These are phyloP conservation scores for Saturnispora kantuleensis DNA, from an alignment of 805 yeast genomes.

Conservation along the genomic window DNA sequence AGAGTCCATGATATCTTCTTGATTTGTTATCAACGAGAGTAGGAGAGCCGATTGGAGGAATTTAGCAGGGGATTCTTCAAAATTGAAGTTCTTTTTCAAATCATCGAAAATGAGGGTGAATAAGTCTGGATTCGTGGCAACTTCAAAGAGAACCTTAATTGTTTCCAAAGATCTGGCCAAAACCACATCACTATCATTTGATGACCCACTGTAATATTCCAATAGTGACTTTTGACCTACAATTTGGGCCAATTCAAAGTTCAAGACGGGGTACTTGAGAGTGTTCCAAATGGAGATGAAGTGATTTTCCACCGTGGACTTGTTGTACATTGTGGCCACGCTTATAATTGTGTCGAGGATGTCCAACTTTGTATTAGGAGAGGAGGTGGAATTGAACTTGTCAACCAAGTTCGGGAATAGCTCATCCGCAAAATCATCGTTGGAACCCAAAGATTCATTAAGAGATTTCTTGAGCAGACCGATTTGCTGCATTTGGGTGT, in stretches of 20 bases:
- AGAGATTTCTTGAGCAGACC: conserved; percentile 57
- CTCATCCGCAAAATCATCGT: conserved; percentile 56
- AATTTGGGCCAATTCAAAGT: conserved; percentile 42
- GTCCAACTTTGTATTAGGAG: conserved; percentile 65
- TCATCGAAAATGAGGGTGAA: conserved; percentile 34
- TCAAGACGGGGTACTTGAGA: conserved; percentile 79
- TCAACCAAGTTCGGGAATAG: conserved; percentile 70
- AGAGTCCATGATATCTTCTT: conserved; percentile 35
- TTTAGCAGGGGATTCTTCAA: conserved; percentile 32
- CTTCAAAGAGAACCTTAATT: conserved; percentile 34
- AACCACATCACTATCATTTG: conserved; percentile 25
- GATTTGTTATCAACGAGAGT: conserved; percentile 43
- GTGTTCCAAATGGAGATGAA: conserved; percentile 84
- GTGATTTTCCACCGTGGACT: conserved; percentile 38
- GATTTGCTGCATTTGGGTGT: conserved; percentile 74
- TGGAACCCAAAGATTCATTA: conserved; percentile 53
- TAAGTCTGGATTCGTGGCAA: conserved; percentile 17
- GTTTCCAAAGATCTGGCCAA: conserved; percentile 35
- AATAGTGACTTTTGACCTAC: conserved; percentile 20
- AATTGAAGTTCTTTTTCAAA: conserved; percentile 27
- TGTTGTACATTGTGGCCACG: conserved; percentile 46
- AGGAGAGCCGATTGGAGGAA: conserved; percentile 54
- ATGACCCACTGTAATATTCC: conserved; percentile 24
- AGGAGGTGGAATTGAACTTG: conserved; percentile 60
- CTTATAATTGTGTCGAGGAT: conserved; percentile 51